Evolutionary conservation across 176 grass and related monocot genomes (phyloP).

Genomic region (Microstegium vimineum): DNA sequence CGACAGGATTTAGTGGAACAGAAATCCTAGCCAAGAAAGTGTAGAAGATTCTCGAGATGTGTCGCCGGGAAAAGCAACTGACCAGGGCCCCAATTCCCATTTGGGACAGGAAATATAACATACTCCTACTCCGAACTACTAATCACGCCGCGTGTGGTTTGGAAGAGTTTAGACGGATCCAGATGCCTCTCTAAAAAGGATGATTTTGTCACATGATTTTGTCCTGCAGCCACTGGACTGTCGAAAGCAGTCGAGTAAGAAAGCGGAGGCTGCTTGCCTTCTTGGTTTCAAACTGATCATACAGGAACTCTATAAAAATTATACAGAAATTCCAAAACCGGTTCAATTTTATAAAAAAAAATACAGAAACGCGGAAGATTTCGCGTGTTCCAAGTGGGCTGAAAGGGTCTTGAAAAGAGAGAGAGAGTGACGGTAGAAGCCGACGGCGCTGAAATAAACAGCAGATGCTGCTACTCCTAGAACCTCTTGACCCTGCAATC

Average conservation of each 20-base stretch:
- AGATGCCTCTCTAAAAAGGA: not conserved
- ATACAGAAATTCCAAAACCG: not conserved
- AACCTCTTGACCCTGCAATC: not conserved
- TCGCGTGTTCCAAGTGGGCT: too few species aligned
- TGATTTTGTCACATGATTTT: not conserved
- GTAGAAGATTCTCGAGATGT: constrained; percentile 1
- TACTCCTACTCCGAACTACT: too few species aligned
- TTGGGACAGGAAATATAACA: not conserved
- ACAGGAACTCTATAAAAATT: too few species aligned
- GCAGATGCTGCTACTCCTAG: not conserved
- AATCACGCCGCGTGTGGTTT: not conserved
- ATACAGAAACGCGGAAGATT: not conserved
- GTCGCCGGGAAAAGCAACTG: not conserved
- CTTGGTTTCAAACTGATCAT: not conserved
- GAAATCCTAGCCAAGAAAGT: not conserved
- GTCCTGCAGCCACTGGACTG: not conserved
- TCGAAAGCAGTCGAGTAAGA: not conserved
- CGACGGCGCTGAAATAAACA: not conserved
- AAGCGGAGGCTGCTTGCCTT: not conserved
- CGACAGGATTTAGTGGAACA: not conserved
- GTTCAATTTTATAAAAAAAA: not conserved
- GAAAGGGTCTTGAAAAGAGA: too few species aligned
- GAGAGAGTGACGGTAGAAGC: not conserved
- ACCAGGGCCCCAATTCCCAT: not conserved
- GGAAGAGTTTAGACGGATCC: not conserved